phyloP scores from a whole-genome alignment of 306 rosid species.

The Prinsepia uniflora region DNA sequence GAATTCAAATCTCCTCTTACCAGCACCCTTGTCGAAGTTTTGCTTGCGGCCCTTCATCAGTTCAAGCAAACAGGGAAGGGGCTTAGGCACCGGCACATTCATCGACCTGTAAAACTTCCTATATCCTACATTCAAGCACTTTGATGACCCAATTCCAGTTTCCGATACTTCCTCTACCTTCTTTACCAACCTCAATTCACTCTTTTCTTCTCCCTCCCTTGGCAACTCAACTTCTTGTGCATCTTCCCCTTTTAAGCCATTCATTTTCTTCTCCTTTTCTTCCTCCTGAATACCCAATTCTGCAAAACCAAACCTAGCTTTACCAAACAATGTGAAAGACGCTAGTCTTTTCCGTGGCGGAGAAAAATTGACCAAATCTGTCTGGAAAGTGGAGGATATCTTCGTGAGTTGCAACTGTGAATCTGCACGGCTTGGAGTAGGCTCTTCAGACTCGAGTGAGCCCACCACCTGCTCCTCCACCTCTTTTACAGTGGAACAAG shows the following conservation, averaged over 20 bases:
- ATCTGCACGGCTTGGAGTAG: constrained; percentile 26
- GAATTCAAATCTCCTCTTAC: constrained; percentile 40
- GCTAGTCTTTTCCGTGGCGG: constrained; percentile 34
- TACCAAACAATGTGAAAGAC: constrained; percentile 67
- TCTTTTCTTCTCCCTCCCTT: constrained; percentile 19
- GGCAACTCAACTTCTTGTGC: constrained; percentile 33
- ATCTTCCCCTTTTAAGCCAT: constrained; percentile 24
- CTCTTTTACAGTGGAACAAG: constrained; percentile 23
- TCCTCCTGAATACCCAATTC: constrained; percentile 36
- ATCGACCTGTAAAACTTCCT: constrained; percentile 60
- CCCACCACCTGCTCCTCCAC: not conserved
- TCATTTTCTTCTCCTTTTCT: constrained; percentile 21
- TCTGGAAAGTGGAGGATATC: constrained; percentile 24
- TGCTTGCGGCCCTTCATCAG: constrained; percentile 58
- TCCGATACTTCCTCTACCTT: constrained; percentile 27
- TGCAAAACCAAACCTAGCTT: constrained; percentile 55
- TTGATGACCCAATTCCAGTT: constrained; percentile 44
- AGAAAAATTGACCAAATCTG: constrained; percentile 29
- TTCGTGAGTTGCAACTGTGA: constrained; percentile 37
- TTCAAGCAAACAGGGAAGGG: constrained; percentile 64
- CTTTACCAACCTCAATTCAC: constrained; percentile 22
- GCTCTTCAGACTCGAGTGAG: constrained; percentile 33
- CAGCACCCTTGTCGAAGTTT: not conserved
- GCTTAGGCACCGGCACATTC: constrained; percentile 69
- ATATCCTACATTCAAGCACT: constrained; percentile 42